Evolutionary conservation across 2,329 filamentous ascomycete genomes (phyloP), one percentile per base, ranked within the genome.

Genomic region (Cadophora sp.): DNA sequence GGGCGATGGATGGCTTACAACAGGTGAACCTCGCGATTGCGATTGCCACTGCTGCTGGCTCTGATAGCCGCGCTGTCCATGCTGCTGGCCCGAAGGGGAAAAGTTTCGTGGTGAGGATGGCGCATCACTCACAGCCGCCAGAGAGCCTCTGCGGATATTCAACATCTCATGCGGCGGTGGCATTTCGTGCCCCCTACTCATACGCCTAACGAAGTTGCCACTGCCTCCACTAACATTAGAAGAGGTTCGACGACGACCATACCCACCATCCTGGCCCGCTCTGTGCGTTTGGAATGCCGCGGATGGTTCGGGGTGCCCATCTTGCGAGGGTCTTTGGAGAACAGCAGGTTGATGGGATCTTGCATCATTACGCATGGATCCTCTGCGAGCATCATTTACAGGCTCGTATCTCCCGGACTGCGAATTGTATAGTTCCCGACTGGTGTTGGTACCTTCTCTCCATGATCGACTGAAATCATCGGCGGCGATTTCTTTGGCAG

Each of bases 391-490:
- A 64, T 97, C 93, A 62, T 86, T 83, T 3, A 94, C 95, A 18
- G 94, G 94, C 77, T 98, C 95, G 73, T 97, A 97, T 60, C 93
- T 90, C 20, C 95, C 95, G 63, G 93, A 97, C 64, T 96, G 91
- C n/a, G 95, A 97, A 77, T 98, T 97, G 81, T 89, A 98, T 0
- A 98, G 83, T 78, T 98, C 94, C 65, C 92, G 85, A 69, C 87
- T 89, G 13, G 85, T 83, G 65, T 86, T 83, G 0, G 82, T 83
- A 5, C 89, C 86, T 69, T 97, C 93, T 74, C 91, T 87, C 90
- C 92, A 97, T 41, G 90, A 88, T 69, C 96, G 87, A 77, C 91
- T 96, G 76, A 97, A 98, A 72, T 97, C 95, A 78, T 98, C 96
- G 0, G 94, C 92, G 6, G 94, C 93, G 70, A 97, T 97, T 77